These are phyloP conservation scores for Luvunga scandens DNA, from an alignment of 345 rosid genomes.

Conservation along the genomic window DNA sequence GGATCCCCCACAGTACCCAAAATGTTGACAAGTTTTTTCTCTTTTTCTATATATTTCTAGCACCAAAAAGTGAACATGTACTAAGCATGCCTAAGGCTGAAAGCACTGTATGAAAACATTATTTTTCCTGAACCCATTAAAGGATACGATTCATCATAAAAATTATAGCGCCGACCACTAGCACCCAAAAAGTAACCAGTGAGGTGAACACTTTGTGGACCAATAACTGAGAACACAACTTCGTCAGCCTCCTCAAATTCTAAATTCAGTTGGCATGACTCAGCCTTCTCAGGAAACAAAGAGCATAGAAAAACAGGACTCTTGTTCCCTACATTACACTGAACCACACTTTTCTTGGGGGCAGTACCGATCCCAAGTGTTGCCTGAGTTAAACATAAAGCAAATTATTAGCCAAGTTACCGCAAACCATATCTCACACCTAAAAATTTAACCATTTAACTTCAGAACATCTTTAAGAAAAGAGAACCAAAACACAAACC, in stretches of 20 bases:
- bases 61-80: background rate
- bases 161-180: constrained; percentile 7
- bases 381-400: constrained; percentile 35
- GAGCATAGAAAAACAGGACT: constrained; percentile 59
- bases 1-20: background rate
- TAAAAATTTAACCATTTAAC: background rate
- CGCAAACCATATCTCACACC: background rate
- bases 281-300: constrained; percentile 47
- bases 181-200: constrained; percentile 54
- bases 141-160: constrained; percentile 69
- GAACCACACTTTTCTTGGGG: constrained; percentile 42
- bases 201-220: constrained; percentile 66
- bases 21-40: background rate
- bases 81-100: background rate
- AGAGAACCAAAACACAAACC: background rate
- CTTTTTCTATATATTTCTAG: background rate
- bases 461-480: background rate
- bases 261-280: constrained; percentile 57
- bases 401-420: background rate
- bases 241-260: constrained; percentile 75
- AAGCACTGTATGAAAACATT: background rate
- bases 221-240: constrained; percentile 70
- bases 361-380: constrained; percentile 56
- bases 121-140: background rate
- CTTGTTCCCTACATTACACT: constrained; percentile 70